Base-by-base conservation (phyloP, 305 asterid species). In the Salvia sclarea region DNA sequence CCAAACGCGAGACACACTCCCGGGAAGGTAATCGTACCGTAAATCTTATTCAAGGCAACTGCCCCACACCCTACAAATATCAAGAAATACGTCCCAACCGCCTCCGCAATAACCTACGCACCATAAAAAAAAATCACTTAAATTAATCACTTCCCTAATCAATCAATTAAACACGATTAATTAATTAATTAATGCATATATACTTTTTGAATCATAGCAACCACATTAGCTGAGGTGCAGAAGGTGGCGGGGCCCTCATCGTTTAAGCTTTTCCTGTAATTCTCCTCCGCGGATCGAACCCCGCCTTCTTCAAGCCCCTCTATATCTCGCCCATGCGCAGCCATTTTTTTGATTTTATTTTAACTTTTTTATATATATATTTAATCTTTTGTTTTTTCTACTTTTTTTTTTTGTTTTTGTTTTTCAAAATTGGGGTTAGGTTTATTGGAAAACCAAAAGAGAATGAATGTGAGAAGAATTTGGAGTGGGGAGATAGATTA, bases 151-250 rank as follows among this genome's bases (percentile, higher is more conserved):
- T n/a, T n/a, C n/a, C n/a, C n/a, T n/a, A 31, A 4, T 35, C 8
- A 6, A 6, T 35, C 8, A 10, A 6, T 7, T 8, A 7, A 6
- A 35, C 8, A 35, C 8, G 8, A 35, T 6, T 35, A 35, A 1
- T 5, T 5, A 6, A 33, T 5, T 4, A 33, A 33, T 33, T 6
- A 6, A 35, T 35, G 8, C 1, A 6, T 6, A 6, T 3, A 44
- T 71, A 85, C 86, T 82, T 85, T 85, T 62, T 85, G 88, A 69
- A 78, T 75, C 71, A 78, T 20, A 2, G 68, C 49, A 8, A 80
- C 83, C 4, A 75, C 85, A 13, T 63, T 74, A 18, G 79, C 52
- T 14, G 83, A 80, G 60, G 73, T 53, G 55, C 81, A 80, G 60
- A 80, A 77, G 20, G 72, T n/a, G 20, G 72, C 11, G 5, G 47